Base-by-base conservation (phyloP, 352 stramenopile genomes). In the Phytophthora fragariaefolia region DNA sequence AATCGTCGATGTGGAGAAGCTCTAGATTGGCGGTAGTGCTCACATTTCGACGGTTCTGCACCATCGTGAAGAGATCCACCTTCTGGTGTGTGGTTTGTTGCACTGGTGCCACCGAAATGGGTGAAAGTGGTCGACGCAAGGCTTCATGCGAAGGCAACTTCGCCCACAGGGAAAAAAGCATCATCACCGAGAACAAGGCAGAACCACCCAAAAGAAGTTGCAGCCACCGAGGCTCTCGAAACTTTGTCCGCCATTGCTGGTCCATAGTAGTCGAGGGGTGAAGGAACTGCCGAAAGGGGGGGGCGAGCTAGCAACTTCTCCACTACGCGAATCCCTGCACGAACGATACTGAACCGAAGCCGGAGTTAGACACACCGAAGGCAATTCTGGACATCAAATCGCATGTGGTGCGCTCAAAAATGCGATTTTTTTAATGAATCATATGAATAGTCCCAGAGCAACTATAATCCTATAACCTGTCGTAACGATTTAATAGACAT, bases 1-100 rank as follows among this genome's bases (percentile, higher is more conserved):
- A 51, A 46, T 74, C 67, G 26, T 74, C 67, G 42, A 71, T 22
- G 24, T 74, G 67, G n/a, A 71, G 60, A 51, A 63, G 42, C 9
- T 60, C 27, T 2, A 20, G 10, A 5, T 66, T 38, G 28, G 30
- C 43, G 13, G 22, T 34, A 10, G 20, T 22, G 34, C 36, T 51
- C 32, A 13, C 45, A 6, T 50, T 70, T 15, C 46, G 45, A n/a
- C 52, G 60, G 8, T 63, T 30, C 34, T 67, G 54, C 17, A 57
- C 52, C 22, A 73, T 42, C 3, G 34, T 40, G 27, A 54, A 53
- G 43, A 69, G 61, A 32, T 58, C 61, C 1, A 6, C n/a, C 13
- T 23, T 8, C 8, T 50, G 40, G 10, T 17, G n/a, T 43, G 34
- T 43, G 36, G 15, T 43, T n/a, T 22, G 36, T 10, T 12, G 36